Evolutionary conservation across 2,329 filamentous ascomycete species (phyloP), one percentile per base, ranked within the genome.

Genomic region (Fusarium lateritium): DNA sequence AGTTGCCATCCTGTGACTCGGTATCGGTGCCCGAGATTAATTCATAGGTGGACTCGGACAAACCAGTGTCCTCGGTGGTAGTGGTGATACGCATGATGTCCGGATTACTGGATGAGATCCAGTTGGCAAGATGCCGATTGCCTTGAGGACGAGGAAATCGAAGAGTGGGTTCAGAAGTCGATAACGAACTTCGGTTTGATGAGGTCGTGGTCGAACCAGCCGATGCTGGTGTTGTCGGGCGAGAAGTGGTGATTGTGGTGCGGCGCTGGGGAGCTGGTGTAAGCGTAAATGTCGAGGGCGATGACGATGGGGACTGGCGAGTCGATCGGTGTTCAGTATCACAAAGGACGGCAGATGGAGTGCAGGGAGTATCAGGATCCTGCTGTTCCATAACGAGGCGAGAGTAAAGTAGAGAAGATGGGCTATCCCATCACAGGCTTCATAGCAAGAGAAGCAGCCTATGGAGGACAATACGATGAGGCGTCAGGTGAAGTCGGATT

Each of bases 41-140:
- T 73, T 89, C 87, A 76, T 86, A 89, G 61, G 85, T 81, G 56
- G 87, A 87, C 72, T 88, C 87, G 73, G 82, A 78, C 73, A 89
- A 75, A 71, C 80, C 87, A 75, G 85, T 83, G 66, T 84, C 82
- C 40, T 85, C 83, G 60, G 82, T 80, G 28, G 79, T 79, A 54
- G 75, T 78, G 38, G 79, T 79, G 22, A 82, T 77, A 67, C 81
- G 82, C 84, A 88, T 87, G 67, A 88, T 87, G 78, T 86, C 83
- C 53, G 85, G 85, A 31, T 86, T 83, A 72, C 86, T 88, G 54
- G 82, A 84, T 8, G 85, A 87, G 49, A 89, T 81, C 86, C 86
- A 89, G 81, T 86, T 85, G 72, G 86, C 86, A 40, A 89, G 84
- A 50, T 83, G 80, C 56, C 82, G 81, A 68, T 84, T 88, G 54